Percentiles rank a stretch among this genome's conserved stretches.
Evolutionary conservation across 257 asterid genomes (phyloP).

Genomic region (Solanum chiquidenum): DNA sequence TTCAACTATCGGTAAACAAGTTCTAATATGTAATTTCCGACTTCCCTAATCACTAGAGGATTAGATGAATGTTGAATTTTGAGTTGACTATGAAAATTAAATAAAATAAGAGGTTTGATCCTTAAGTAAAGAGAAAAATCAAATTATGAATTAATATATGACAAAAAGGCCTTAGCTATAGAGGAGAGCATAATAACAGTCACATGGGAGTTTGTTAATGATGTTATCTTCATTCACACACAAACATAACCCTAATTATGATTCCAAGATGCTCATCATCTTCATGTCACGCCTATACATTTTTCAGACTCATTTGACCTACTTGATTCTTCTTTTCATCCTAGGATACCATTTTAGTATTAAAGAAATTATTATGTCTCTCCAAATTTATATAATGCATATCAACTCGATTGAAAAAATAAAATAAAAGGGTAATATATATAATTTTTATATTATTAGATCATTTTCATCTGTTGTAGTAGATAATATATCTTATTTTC

Average conservation of each 20-base stretch:
- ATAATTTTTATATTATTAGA: neutral
- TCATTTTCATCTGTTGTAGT: neutral
- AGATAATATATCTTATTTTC: neutral
- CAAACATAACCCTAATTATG: slow-evolving; percentile 16
- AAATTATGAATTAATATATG: neutral
- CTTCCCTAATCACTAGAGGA: neutral
- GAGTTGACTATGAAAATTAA: neutral
- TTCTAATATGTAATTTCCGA: neutral
- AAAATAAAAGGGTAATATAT: neutral
- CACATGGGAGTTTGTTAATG: slow-evolving; percentile 38
- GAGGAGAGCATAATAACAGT: slow-evolving; percentile 13
- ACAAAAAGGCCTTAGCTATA: neutral
- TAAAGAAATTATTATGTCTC: neutral
- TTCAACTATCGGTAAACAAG: no score
- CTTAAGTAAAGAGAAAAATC: neutral
- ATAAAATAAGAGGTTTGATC: neutral
- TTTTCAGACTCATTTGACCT: slow-evolving; percentile 7
- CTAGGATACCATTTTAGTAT: slow-evolving; percentile 7
- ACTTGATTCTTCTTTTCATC: neutral
- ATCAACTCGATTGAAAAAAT: neutral
- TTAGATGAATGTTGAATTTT: neutral
- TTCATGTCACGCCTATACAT: slow-evolving; percentile 12
- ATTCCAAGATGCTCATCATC: neutral
- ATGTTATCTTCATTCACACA: slow-evolving; percentile 40
- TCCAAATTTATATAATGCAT: neutral